Conservation (phyloP, 129 eudicot genomes). For the Artemisia tridentata region DNA sequence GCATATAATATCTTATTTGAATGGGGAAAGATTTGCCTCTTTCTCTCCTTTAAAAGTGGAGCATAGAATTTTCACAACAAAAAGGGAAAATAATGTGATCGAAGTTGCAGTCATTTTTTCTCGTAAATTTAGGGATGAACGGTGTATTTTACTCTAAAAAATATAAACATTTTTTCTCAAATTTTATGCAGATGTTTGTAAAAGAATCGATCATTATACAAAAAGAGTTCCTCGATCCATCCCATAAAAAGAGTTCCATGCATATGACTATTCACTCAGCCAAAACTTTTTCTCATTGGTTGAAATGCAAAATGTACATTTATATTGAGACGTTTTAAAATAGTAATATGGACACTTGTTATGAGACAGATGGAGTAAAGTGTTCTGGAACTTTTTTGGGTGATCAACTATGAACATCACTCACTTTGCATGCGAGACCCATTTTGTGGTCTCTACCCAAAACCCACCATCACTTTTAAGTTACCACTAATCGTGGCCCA, state of each 20-base stretch:
- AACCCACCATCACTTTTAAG: conserved; percentile 12
- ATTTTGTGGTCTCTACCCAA: conserved; percentile 31
- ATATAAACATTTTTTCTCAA: too few species aligned
- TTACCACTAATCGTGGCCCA: conserved; percentile 39
- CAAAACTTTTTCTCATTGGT: too few species aligned
- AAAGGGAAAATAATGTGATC: not conserved
- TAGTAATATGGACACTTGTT: too few species aligned
- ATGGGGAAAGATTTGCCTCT: conserved; percentile 20
- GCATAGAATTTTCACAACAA: not conserved
- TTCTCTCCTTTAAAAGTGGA: not conserved
- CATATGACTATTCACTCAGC: too few species aligned
- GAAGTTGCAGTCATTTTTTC: not conserved
- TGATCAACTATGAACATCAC: conserved; percentile 24
- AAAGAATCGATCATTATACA: too few species aligned
- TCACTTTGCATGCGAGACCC: conserved; percentile 23
- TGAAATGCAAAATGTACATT: too few species aligned
- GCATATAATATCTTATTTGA: not conserved
- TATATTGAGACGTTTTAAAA: too few species aligned
- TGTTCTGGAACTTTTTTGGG: conserved; percentile 9
- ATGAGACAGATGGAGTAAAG: not conserved
- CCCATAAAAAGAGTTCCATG: too few species aligned
- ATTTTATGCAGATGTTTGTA: too few species aligned
- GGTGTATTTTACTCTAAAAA: too few species aligned
- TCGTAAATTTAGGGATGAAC: not conserved
- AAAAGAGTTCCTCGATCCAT: too few species aligned